Evolutionary conservation across 805 yeast species (phyloP).

Genomic region (Nakazawaea molendinolei): DNA sequence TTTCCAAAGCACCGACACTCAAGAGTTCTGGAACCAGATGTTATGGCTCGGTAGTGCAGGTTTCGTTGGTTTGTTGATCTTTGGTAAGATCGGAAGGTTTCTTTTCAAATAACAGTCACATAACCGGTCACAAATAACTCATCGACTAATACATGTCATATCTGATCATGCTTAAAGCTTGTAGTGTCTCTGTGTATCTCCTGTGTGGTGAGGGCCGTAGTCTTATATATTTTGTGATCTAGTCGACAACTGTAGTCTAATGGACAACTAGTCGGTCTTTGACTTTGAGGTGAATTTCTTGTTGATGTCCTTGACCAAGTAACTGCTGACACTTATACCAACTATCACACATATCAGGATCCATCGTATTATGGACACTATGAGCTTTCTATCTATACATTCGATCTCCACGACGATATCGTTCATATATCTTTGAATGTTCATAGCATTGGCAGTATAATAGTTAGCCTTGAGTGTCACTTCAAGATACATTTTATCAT

Average conservation of each 20-base stretch:
- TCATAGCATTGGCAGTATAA: slow-evolving; percentile 2
- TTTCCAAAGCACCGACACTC: slow-evolving; percentile 7
- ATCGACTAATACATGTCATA: not conserved
- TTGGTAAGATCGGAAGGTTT: slow-evolving; percentile 64
- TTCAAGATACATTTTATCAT: not conserved
- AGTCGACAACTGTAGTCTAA: too few species aligned
- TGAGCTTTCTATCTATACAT: not conserved
- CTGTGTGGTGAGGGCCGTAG: too few species aligned
- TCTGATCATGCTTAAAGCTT: too few species aligned
- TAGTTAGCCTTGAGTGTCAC: slow-evolving; percentile 5
- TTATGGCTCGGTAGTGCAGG: slow-evolving; percentile 58
- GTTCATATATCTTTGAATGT: slow-evolving; percentile 6
- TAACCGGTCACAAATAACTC: not conserved
- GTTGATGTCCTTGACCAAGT: not conserved
- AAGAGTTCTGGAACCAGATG: slow-evolving; percentile 30
- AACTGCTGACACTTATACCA: slow-evolving; percentile 2
- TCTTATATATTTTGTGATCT: too few species aligned
- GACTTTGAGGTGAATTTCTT: not conserved
- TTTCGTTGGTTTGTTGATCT: slow-evolving; percentile 57
- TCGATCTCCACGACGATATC: slow-evolving; percentile 9
- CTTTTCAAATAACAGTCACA: slow-evolving; percentile 24
- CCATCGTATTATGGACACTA: slow-evolving; percentile 1
- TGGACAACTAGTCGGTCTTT: too few species aligned
- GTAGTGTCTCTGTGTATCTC: too few species aligned
- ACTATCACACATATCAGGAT: slow-evolving; percentile 2